Evolutionary conservation across 352 stramenopile species (phyloP), one percentile per base, ranked within the genome.

Genomic region (Globisporangium solare): DNA sequence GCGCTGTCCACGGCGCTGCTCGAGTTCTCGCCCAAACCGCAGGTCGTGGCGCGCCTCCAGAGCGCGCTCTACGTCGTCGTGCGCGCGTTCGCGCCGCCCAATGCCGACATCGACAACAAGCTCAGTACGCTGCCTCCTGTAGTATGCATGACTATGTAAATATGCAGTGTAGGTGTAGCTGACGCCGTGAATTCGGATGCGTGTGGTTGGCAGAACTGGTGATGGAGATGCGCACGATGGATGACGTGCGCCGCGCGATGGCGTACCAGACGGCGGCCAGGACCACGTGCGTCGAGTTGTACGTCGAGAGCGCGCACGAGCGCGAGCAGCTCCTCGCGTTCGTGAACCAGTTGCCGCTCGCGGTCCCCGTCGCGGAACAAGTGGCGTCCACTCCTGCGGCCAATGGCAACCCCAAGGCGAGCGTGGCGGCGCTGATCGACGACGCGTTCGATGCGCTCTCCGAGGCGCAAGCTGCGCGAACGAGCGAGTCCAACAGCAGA

Each of bases 191-290:
- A 12, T 18, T n/a, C n/a, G n/a, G 6, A 22, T 47, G 58, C 21
- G 27, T 22, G 10, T 41, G n/a, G 42, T 8, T 40, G 22, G 40
- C 18, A 61, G 54, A 57, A 32, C 47, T 83, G 37, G 43, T 68
- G 43, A 15, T 83, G 40, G 74, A 71, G 11, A 70, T 79, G 39
- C 61, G 74, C 14, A 27, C 64, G n/a, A 68, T 84, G 51, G 67
- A 62, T 31, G 74, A 82, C 50, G 63, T 81, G 22, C 67, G 53
- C 13, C 58, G 55, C 5, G 58, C 70, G 11, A 71, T 72, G 51
- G 48, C 63, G 41, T 84, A 80, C 56, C 72, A 82, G 39, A 84
- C 72, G 13, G 68, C 74, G 17, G 70, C 60, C 1, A 68, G 65
- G 10, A 66, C 70, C 3, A 60, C 67, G 50, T 42, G 54, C 0